phyloP scores from a whole-genome alignment of 441 rosid species.

The Croton laevigatus region DNA sequence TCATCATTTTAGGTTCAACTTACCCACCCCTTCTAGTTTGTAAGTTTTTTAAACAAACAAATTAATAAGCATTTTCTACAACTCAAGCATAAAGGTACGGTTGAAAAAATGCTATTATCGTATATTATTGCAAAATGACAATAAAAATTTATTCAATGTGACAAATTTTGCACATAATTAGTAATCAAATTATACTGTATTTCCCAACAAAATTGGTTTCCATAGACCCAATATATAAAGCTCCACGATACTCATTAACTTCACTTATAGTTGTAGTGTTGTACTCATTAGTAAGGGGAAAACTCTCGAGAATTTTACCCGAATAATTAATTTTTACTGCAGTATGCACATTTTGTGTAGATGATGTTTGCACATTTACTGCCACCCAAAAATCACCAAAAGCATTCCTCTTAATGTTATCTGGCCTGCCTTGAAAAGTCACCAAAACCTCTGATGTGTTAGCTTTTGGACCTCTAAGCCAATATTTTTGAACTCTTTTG shows the following conservation, averaged over 20 bases:
- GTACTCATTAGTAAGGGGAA: not conserved
- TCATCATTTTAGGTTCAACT: no score
- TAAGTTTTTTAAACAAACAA: no score
- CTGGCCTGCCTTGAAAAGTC: not conserved
- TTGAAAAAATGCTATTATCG: no score
- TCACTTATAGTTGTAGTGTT: not conserved
- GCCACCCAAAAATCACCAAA: not conserved
- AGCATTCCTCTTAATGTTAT: slow-evolving; percentile 12
- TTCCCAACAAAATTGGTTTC: not conserved
- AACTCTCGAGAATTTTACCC: not conserved
- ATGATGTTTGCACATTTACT: not conserved
- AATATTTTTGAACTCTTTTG: slow-evolving; percentile 18
- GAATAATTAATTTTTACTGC: not conserved
- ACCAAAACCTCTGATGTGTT: not conserved
- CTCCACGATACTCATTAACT: not conserved
- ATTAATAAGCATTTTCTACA: no score
- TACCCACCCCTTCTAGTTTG: no score
- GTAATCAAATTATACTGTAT: no score
- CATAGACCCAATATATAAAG: slow-evolving; percentile 10
- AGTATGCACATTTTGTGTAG: not conserved
- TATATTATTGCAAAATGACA: no score
- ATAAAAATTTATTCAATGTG: no score
- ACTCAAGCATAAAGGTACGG: no score
- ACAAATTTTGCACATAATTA: no score
- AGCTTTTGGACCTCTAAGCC: slow-evolving; percentile 18